Conservation (phyloP, 768 basidiomycete genomes). For the Mycena indigotica region DNA sequence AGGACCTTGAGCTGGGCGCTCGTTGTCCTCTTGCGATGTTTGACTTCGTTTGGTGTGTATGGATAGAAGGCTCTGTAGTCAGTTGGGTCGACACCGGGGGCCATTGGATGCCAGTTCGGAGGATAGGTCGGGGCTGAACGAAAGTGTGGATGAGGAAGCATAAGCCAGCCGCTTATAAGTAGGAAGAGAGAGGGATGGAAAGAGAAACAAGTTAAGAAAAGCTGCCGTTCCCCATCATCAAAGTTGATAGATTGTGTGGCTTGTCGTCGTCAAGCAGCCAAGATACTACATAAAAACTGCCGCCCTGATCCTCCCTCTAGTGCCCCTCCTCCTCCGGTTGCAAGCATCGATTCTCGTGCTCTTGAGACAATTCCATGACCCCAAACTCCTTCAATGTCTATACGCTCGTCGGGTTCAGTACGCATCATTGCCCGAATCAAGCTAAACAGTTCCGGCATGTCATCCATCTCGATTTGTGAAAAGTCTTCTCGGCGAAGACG, state of each 20-base stretch:
- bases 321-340: constrained; percentile 37
- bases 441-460: constrained; percentile 63
- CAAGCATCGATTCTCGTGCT: constrained; percentile 66
- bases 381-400: constrained; percentile 58
- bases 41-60: constrained; percentile 91
- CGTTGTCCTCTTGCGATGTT: constrained; percentile 90
- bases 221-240: constrained; percentile 1
- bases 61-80: constrained; percentile 85
- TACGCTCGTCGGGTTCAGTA: constrained; percentile 61
- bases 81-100: constrained; percentile 58
- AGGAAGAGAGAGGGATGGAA: constrained; percentile 8
- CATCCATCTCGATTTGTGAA: constrained; percentile 73
- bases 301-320: constrained; percentile 61
- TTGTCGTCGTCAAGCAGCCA: constrained; percentile 8
- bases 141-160: constrained; percentile 37
- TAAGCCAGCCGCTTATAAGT: constrained; percentile 20
- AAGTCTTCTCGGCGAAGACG: constrained; percentile 90
- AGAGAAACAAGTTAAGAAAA: constrained; percentile 19
- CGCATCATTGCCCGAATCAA: constrained; percentile 81
- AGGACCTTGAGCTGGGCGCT: constrained; percentile 86
- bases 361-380: constrained; percentile 65
- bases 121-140: constrained; percentile 38
- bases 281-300: constrained; percentile 33
- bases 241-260: background rate
- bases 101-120: constrained; percentile 51